These are phyloP conservation scores for Neurospora sp. DNA, from an alignment of 2,329 filamentous ascomycete species.

Conservation along the genomic window DNA sequence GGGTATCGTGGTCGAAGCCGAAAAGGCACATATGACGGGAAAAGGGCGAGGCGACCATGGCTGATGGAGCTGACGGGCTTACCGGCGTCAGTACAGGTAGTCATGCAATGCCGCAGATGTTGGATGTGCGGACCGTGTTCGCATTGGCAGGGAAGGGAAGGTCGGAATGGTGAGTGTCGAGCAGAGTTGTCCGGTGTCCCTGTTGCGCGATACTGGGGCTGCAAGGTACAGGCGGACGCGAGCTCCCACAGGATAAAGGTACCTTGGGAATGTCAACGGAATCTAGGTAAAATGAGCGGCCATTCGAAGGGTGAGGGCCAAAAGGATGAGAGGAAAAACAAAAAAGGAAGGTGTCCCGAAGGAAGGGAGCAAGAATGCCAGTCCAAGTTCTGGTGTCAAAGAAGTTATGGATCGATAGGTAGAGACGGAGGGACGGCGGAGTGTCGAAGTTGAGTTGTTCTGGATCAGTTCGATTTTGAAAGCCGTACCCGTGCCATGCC, in stretches of 20 bases:
- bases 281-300: not conserved
- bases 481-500: too few relatives aligned
- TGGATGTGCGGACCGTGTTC: not conserved
- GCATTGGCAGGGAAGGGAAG: not conserved
- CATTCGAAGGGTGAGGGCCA: not conserved
- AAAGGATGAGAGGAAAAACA: not conserved
- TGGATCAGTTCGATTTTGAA: too few relatives aligned
- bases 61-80: not conserved
- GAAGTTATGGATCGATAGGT: too few relatives aligned
- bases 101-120: not conserved
- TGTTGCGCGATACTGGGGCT: not conserved
- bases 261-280: not conserved
- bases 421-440: too few relatives aligned
- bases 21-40: slow-evolving; percentile 2
- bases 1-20: slow-evolving; percentile 12
- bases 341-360: not conserved
- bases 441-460: too few relatives aligned
- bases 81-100: not conserved
- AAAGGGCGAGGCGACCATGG: not conserved
- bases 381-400: not conserved
- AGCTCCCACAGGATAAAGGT: not conserved
- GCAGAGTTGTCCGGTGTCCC: not conserved
- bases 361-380: not conserved
- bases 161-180: not conserved
- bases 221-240: not conserved